phyloP scores from a whole-genome alignment of 129 eudicot genomes.

The Scalesia atractyloides region DNA sequence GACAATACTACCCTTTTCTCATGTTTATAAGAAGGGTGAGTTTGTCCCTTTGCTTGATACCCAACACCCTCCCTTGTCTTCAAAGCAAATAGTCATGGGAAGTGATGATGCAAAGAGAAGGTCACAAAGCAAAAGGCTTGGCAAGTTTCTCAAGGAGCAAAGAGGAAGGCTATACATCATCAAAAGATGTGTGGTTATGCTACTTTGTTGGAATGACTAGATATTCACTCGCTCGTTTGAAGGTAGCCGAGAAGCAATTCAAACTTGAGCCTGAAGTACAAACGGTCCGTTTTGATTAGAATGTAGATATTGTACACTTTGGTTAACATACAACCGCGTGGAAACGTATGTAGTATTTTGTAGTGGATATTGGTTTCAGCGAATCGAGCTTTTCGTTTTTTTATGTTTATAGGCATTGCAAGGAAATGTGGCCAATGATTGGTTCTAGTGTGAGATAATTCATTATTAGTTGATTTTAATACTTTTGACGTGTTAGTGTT shows the following conservation, averaged over 20 bases:
- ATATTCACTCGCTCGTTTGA: neutral
- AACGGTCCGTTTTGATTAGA: constrained; percentile 2
- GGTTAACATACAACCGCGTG: constrained; percentile 2
- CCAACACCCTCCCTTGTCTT: constrained; percentile 21
- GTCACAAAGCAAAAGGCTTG: constrained; percentile 44
- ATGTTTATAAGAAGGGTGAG: constrained; percentile 33
- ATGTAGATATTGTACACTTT: constrained; percentile 33
- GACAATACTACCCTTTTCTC: constrained; percentile 38
- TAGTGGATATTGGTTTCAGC: constrained; percentile 18
- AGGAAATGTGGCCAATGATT: neutral
- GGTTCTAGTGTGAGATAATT: neutral
- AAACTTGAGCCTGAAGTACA: constrained; percentile 7
- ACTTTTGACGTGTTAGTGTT: too few species aligned
- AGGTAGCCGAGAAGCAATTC: neutral
- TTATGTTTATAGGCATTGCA: neutral
- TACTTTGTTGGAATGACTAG: constrained; percentile 54
- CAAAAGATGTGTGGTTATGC: constrained; percentile 57
- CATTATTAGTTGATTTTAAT: neutral
- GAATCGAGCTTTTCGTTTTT: constrained; percentile 23
- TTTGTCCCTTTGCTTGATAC: constrained; percentile 25
- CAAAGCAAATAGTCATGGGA: constrained; percentile 26
- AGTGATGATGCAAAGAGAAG: constrained; percentile 37
- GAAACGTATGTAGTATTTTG: constrained; percentile 21
- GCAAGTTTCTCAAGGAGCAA: constrained; percentile 51
- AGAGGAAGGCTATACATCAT: constrained; percentile 53